Base-by-base conservation (phyloP, 2,329 filamentous ascomycete genomes). In the Cercospora berteroae region DNA sequence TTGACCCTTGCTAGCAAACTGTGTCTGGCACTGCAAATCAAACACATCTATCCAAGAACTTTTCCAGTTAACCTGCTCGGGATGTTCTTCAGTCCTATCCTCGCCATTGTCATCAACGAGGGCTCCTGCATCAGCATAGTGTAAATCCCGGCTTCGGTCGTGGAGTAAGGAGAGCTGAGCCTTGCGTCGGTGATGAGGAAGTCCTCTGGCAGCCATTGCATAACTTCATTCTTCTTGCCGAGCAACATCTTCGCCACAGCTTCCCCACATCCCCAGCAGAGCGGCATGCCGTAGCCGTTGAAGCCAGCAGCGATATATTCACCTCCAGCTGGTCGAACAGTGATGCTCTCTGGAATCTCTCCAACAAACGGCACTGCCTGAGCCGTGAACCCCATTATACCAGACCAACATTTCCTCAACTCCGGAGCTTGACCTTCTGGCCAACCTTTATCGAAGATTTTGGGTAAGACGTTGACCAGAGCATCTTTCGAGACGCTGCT, bases 161-260 rank as follows among this genome's bases (percentile, higher is more conserved):
- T 68, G 12, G 64, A 57, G 13, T 65, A 69, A 58, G 64, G 57
- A 52, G 64, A 68, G 10, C 23, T 52, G 27, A 72, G 52, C 6
- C 70, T 64, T 44, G 63, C 65, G 27, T 63, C 44, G 20, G 44
- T 68, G 36, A 70, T 68, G 27, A 69, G 23, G 18, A 71, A 71
- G 29, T 63, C 67, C 31, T 58, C 52, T 2, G 67, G 67, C 52
- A 71, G 29, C 67, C 69, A 71, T 23, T 61, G 64, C 25, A 61
- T 59, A 12, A 67, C 65, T 23, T 70, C 67, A 2, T 67, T 39
- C 23, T 68, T 50, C 31, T 65, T 52, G 4, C 64, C 64, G 10
- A 72, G 23, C 7, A 72, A 20, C 71, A 72, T 72, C 63, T 68
- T 70, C 61, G 69, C 71, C 10, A 72, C 65, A n/a, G 69, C 71